Percentiles rank a stretch among this genome's conserved stretches.
Conservation (phyloP, 2,329 filamentous ascomycete genomes). For the Hypoxylon sp. region DNA sequence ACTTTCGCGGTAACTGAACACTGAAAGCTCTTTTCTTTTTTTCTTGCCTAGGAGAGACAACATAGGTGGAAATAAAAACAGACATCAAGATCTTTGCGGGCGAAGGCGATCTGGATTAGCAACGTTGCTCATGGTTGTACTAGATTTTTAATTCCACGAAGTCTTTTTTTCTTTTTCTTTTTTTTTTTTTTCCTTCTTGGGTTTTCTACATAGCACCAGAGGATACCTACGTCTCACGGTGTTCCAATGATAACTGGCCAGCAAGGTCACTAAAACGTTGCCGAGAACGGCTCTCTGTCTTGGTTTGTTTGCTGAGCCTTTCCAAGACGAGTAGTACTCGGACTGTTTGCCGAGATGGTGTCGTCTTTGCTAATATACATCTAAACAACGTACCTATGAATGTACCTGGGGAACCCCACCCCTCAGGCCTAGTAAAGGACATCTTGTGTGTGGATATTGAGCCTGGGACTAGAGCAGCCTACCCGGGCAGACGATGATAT, state of each 20-base stretch:
- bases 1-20: background rate
- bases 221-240: too few relatives aligned
- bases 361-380: too few relatives aligned
- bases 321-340: background rate
- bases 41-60: background rate
- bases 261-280: background rate
- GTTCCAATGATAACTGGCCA: background rate
- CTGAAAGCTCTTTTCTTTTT: too few relatives aligned
- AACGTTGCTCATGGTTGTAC: background rate
- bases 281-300: background rate
- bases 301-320: background rate
- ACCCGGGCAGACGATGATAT: background rate
- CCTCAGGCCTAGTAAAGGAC: background rate
- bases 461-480: too few relatives aligned
- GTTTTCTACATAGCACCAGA: background rate
- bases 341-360: background rate
- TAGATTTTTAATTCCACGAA: background rate
- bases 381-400: background rate
- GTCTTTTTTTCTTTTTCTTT: background rate
- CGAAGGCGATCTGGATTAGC: background rate
- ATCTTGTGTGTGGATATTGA: too few relatives aligned
- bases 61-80: background rate
- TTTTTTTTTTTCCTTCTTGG: background rate
- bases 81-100: background rate
- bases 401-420: background rate